Evolutionary conservation across 139 green algal species (phyloP).

Genomic region (Chlorella sp.): DNA sequence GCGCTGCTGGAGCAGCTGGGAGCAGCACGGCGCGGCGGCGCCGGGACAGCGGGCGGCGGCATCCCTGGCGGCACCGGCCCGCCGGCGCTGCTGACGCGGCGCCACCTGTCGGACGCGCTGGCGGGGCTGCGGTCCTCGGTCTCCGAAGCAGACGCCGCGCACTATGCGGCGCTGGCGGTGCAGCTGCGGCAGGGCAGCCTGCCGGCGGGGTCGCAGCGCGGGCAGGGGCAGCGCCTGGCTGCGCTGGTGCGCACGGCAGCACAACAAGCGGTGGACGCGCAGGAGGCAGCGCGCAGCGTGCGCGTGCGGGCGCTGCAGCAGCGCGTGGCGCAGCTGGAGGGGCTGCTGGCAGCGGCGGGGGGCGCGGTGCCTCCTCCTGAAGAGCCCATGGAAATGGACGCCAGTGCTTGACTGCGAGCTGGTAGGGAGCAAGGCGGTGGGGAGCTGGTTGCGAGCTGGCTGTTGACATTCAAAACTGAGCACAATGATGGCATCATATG

Average conservation of each 20-base stretch:
- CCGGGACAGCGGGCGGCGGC: background rate
- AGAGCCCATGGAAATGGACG: too few species aligned
- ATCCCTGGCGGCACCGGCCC: background rate
- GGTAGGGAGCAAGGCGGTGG: too few species aligned
- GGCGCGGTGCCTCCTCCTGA: conserved; percentile 24
- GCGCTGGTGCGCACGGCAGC: conserved; percentile 1
- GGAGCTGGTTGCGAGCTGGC: too few species aligned
- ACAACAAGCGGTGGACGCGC: background rate
- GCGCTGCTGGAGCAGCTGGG: background rate
- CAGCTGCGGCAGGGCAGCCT: conserved; percentile 24
- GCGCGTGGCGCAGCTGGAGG: conserved; percentile 27
- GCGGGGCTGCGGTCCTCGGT: conserved; percentile 22
- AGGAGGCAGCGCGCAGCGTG: background rate
- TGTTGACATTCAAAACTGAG: too few species aligned
- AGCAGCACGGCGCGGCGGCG: background rate
- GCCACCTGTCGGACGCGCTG: conserved; percentile 24
- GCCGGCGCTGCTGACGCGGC: conserved; percentile 9
- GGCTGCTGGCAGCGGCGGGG: background rate
- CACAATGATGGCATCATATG: too few species aligned
- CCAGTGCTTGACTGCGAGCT: too few species aligned
- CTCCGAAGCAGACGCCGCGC: background rate
- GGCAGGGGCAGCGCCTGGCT: conserved; percentile 16
- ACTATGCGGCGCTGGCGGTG: conserved; percentile 10
- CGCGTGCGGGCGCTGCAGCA: conserved; percentile 5
- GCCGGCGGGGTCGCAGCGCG: background rate